A percentile compares a stretch with the other conserved stretches of the same genome.
Evolutionary conservation across 164 flowering plant genomes (phyloP).

Genomic region (Vitis vinifera): DNA sequence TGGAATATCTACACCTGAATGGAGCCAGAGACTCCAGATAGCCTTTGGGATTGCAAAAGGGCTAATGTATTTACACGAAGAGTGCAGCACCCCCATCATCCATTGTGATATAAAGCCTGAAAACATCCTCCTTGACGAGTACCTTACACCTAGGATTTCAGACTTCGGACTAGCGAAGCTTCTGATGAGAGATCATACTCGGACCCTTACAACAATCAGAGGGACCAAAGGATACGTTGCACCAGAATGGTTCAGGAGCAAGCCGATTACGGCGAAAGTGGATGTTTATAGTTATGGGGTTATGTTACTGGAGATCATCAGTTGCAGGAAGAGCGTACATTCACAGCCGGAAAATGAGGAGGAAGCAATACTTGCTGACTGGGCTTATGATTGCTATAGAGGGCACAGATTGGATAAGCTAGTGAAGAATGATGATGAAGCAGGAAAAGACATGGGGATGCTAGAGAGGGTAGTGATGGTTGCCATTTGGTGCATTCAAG

Average conservation of each 20-base stretch:
- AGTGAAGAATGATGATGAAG: constrained; percentile 18
- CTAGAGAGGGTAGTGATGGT: constrained; percentile 17
- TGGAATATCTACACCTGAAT: constrained; percentile 8
- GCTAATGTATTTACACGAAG: constrained; percentile 19
- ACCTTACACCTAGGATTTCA: too few species aligned
- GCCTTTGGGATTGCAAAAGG: constrained; percentile 20
- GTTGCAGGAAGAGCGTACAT: constrained; percentile 6
- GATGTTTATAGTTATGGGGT: too few species aligned
- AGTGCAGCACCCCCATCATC: too few species aligned
- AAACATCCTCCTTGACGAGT: too few species aligned
- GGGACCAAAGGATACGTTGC: constrained; percentile 19
- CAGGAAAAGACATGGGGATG: constrained; percentile 4
- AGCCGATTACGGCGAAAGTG: too few species aligned
- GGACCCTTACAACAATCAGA: constrained; percentile 11
- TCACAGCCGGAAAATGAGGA: constrained; percentile 12
- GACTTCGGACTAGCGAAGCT: constrained; percentile 5
- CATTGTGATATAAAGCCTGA: too few species aligned
- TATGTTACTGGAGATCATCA: too few species aligned
- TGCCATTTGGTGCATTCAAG: constrained; percentile 1
- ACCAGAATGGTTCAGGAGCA: too few species aligned
- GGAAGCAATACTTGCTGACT: constrained; percentile 10
- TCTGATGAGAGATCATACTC: constrained; percentile 14
- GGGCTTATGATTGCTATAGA: constrained; percentile 14
- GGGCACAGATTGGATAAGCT: neutral
- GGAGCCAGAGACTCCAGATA: constrained; percentile 14